Base-by-base conservation (phyloP, 192 early-diverging fungal species). In the Spinellus fusiger region DNA sequence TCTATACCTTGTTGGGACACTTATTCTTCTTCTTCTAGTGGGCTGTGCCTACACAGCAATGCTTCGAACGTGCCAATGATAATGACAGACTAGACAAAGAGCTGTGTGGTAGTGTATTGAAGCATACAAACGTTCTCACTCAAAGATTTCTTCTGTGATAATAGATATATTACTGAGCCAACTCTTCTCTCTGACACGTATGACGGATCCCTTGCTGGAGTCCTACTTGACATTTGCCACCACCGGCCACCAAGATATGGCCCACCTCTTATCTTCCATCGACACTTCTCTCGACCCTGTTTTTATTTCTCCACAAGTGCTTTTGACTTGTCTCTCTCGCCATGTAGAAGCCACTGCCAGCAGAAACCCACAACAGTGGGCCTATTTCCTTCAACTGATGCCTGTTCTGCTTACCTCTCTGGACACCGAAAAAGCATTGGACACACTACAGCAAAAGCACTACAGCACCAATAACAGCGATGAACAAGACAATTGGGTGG, bases 171-270 rank as follows among this genome's bases (percentile, higher is more conserved):
- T 53, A 52, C 55, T 65, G 10, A 65, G 54, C 49, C 54, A 60
- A 12, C 44, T 61, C 22, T 71, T 71, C 46, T 59, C 62, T n/a
- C 46, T 55, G 1, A 57, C 40, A 20, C 35, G 57, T 13, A 37
- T 61, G 2, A 40, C 56, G 33, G 28, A 59, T 44, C 35, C 52
- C 10, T 60, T 65, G n/a, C 48, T 71, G 27, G 63, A 71, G n/a
- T 61, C 52, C 10, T 71, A 71, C 32, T 40, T 71, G 18, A 60
- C 59, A 16, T 57, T 28, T 53, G 63, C 63, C 8, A 9, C 53
- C 8, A 52, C 56, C 1, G 49, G 49, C 2, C 20, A 52, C 34
- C 12, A 29, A 25, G 33, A 29, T 3, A 12, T 44, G 3, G 5
- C 1, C 13, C 13, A 18, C 18, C 40, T 10, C 13, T 12, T 3